These are phyloP conservation scores for Eutrema japonicum DNA, from an alignment of 345 rosid genomes.

Conservation along the genomic window DNA sequence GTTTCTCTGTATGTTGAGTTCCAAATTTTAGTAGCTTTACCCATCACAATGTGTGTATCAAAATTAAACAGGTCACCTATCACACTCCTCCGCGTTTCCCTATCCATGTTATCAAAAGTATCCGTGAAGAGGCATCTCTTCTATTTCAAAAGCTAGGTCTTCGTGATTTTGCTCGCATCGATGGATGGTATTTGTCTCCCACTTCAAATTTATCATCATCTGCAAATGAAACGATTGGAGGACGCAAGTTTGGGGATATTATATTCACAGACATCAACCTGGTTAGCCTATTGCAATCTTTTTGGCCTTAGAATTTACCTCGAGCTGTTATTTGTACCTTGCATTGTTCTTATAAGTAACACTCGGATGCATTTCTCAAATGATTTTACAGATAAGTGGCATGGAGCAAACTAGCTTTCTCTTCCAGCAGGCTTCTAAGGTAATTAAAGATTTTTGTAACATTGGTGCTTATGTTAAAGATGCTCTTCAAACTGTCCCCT, in stretches of 20 bases:
- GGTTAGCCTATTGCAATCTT: constrained; percentile 52
- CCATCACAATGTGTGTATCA: constrained; percentile 12
- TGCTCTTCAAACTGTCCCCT: constrained; percentile 12
- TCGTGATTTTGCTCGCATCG: constrained; percentile 90
- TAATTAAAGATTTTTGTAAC: constrained; percentile 37
- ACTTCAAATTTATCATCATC: constrained; percentile 46
- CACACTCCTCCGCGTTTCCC: constrained; percentile 98
- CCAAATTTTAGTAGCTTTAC: constrained; percentile 16
- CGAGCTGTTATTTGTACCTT: neutral
- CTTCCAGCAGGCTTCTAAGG: constrained; percentile 99
- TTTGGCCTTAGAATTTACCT: constrained; percentile 13
- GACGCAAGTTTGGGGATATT: constrained; percentile 53
- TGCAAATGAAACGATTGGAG: constrained; percentile 53
- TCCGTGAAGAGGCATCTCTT: constrained; percentile 82
- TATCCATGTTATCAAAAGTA: constrained; percentile 62
- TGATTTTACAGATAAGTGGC: constrained; percentile 80
- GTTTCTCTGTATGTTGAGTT: constrained; percentile 28
- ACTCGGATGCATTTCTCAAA: constrained; percentile 2
- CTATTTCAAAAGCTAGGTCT: constrained; percentile 75
- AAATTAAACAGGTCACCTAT: constrained; percentile 76
- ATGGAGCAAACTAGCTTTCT: constrained; percentile 98
- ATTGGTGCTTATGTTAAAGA: constrained; percentile 10
- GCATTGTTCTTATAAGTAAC: constrained; percentile 12
- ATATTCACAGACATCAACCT: constrained; percentile 87
- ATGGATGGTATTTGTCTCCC: constrained; percentile 94